phyloP scores from a whole-genome alignment of 805 yeast genomes.

The Sugiyamaella americana region DNA sequence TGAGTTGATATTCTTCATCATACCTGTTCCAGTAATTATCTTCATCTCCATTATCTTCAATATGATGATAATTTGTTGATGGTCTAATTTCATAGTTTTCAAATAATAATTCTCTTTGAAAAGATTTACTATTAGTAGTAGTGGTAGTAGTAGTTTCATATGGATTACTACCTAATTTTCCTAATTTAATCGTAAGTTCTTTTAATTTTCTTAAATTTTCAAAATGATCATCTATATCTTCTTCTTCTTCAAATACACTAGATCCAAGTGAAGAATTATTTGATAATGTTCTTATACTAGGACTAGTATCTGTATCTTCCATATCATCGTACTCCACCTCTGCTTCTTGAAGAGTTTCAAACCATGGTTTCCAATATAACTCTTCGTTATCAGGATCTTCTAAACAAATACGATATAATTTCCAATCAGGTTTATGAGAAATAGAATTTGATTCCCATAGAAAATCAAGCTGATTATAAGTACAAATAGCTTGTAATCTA shows the following conservation, averaged over 20 bases:
- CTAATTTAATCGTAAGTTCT: not conserved
- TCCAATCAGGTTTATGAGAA: slow-evolving; percentile 12
- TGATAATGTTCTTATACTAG: not conserved
- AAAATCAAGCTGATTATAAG: slow-evolving; percentile 14
- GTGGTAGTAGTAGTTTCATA: not conserved
- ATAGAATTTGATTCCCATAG: slow-evolving; percentile 24
- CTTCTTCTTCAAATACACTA: not conserved
- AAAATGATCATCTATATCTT: not conserved
- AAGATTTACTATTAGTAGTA: not conserved
- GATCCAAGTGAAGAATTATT: not conserved
- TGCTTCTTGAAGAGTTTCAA: slow-evolving; percentile 14
- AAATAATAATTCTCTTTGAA: too few relatives aligned
- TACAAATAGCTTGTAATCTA: slow-evolving; percentile 17
- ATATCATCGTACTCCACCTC: slow-evolving; percentile 12
- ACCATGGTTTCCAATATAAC: slow-evolving; percentile 22
- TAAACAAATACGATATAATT: slow-evolving; percentile 16
- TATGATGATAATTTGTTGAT: not conserved
- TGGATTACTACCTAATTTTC: not conserved
- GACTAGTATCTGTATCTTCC: not conserved
- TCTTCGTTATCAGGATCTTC: slow-evolving; percentile 21
- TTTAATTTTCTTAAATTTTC: not conserved
- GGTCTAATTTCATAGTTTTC: not conserved
- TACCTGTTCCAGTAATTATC: slow-evolving; percentile 16
- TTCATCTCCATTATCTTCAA: slow-evolving; percentile 7
- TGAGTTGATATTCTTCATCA: slow-evolving; percentile 1